These are phyloP conservation scores for Cryptosporidium canis DNA, from an alignment of 169 alveolate genomes.

Conservation along the genomic window DNA sequence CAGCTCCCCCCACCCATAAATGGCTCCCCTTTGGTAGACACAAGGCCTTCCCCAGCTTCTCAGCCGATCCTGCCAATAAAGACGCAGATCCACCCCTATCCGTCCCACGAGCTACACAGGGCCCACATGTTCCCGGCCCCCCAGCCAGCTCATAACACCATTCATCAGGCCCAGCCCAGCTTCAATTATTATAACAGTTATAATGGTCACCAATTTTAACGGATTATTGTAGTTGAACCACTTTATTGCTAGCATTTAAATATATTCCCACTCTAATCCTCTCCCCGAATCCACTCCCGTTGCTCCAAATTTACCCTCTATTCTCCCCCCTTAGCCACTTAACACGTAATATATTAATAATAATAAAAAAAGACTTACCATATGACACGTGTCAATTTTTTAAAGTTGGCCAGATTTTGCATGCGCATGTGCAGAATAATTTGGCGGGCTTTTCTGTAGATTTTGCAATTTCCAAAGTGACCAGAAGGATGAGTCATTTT, in stretches of 20 bases:
- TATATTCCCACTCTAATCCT: background rate
- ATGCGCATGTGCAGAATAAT: background rate
- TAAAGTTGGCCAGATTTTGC: background rate
- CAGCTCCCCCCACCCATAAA: too few relatives aligned
- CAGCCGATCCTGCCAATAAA: too few relatives aligned
- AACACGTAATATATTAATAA: conserved; percentile 30
- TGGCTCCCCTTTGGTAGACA: too few relatives aligned
- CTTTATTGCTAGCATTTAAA: background rate
- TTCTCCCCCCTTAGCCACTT: conserved; percentile 14
- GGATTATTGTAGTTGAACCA: background rate
- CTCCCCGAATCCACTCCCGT: too few relatives aligned
- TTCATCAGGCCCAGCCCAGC: background rate
- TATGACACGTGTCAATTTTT: conserved; percentile 11
- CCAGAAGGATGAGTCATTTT: background rate
- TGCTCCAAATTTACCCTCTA: background rate
- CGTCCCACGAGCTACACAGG: background rate
- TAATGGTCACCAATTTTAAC: background rate
- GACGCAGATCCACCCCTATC: too few relatives aligned
- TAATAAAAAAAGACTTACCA: conserved; percentile 13
- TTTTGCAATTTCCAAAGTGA: background rate
- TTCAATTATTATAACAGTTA: background rate
- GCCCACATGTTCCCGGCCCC: background rate
- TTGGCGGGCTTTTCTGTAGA: background rate
- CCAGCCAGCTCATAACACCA: too few relatives aligned
- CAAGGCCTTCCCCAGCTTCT: too few relatives aligned